phyloP scores from a whole-genome alignment of 2,329 filamentous ascomycete species.

The Leptoxyphium fumago region DNA sequence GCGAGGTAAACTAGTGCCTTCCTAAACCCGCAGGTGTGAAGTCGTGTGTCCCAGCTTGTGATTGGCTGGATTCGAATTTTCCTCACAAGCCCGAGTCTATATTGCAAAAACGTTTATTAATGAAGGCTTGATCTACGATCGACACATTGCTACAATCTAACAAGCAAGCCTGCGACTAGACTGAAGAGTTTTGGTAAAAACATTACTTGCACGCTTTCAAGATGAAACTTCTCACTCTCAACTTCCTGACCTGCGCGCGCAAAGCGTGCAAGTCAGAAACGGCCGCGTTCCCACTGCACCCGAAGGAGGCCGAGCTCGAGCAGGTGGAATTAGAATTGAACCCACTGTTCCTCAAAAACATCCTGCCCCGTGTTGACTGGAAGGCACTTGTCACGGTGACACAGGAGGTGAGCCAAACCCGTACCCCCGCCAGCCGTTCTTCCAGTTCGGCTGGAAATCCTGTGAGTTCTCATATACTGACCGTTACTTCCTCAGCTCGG shows the following conservation, averaged over 20 bases:
- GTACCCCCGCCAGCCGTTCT: conserved; percentile 5
- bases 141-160: too few relatives aligned
- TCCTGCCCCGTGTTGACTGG: conserved; percentile 84
- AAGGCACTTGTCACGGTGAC: conserved; percentile 59
- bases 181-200: too few relatives aligned
- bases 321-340: conserved; percentile 72
- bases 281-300: conserved; percentile 77
- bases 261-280: conserved; percentile 80
- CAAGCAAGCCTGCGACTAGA: too few relatives aligned
- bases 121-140: too few relatives aligned
- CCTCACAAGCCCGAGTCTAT: too few relatives aligned
- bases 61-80: too few relatives aligned
- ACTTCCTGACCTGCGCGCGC: conserved; percentile 91
- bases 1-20: too few relatives aligned
- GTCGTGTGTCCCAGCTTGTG: too few relatives aligned
- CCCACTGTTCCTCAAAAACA: conserved; percentile 63
- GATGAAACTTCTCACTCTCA: conserved; percentile 93
- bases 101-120: too few relatives aligned
- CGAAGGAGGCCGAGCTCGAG: conserved; percentile 80
- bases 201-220: not conserved
- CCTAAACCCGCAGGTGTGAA: too few relatives aligned
- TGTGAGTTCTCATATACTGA: not conserved
- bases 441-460: not conserved
- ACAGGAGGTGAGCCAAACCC: conserved; percentile 48
- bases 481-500: conserved; percentile 45